Base-by-base conservation (phyloP, 2,329 filamentous ascomycete species). In the Colletotrichum chrysophilum region DNA sequence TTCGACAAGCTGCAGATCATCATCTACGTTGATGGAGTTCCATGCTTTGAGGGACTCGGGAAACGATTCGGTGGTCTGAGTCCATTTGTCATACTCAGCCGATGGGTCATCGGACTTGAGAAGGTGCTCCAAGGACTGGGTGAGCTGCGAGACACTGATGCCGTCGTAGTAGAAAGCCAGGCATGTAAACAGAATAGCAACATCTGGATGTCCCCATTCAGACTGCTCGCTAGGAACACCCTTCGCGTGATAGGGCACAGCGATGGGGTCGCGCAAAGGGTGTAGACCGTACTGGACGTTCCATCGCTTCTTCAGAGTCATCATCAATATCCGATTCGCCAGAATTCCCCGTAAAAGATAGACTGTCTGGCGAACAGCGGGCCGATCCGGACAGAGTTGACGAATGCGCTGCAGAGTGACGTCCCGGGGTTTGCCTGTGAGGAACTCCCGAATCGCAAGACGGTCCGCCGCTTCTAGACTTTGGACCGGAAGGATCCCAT, bases 161-260 rank as follows among this genome's bases (percentile, higher is more conserved):
- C 92, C 93, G 2, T 86, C 81, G 66, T 94, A 93, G 78, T 95
- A 95, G 78, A 93, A 94, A 0, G 89, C 88, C 0, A 96, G 83
- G 14, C 90, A 92, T 0, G 93, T 95, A 2, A 95, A 85, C 0
- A 92, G 38, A 3, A 95, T 92, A 0, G 90, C 87, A 0, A 94
- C 91, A 78, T 95, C 88, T 0, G 93, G 92, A 77, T 95, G 93
- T 0, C 92, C 91, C 79, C 90, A 95, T 78, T 95, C 93, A 0
- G 92, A 90, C 7, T 91, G 87, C 0, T 90, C 88, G 0, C 88
- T 89, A 0, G 93, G 93, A 0, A 88, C 85, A 4, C 93, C 93
- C 72, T 95, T 94, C 0, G 92, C 91, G 13, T 90, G 87, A 65
- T 89, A 95, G 0, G 93, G 93, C 0, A 95, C 93, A 0, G 93